A percentile compares a stretch with the other conserved stretches of the same genome.
Conservation (phyloP, 2,329 filamentous ascomycete genomes). For the Triangularia setosa region DNA sequence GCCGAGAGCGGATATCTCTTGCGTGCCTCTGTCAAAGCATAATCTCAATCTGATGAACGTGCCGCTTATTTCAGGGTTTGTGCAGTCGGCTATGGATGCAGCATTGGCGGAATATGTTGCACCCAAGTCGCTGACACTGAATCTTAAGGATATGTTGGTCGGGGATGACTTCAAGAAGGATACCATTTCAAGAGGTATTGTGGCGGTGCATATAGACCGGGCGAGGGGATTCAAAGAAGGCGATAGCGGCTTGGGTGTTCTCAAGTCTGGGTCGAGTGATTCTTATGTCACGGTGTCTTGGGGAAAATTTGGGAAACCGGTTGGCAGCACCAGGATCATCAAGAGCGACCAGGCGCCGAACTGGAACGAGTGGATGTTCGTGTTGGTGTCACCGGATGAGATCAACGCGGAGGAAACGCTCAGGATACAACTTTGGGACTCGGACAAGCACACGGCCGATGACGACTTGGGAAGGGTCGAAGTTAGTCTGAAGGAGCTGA, state of each 20-base stretch:
- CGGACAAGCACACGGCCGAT: conserved; percentile 67
- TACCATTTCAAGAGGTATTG: conserved; percentile 58
- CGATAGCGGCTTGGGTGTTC: conserved; percentile 58
- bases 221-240: conserved; percentile 70
- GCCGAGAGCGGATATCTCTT: conserved; percentile 67
- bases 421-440: conserved; percentile 71
- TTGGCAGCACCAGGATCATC: conserved; percentile 64
- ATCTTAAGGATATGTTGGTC: conserved; percentile 72
- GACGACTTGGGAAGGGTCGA: conserved; percentile 73
- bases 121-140: conserved; percentile 68
- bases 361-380: conserved; percentile 67
- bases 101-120: conserved; percentile 73
- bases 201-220: conserved; percentile 62
- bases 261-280: conserved; percentile 60
- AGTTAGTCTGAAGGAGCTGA: conserved; percentile 61
- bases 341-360: conserved; percentile 61
- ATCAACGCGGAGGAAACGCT: conserved; percentile 68
- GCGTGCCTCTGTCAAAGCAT: conserved; percentile 64
- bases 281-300: conserved; percentile 69
- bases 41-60: conserved; percentile 72
- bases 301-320: conserved; percentile 71
- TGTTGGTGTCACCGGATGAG: conserved; percentile 68
- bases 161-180: conserved; percentile 79
- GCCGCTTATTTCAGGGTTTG: conserved; percentile 69
- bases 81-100: conserved; percentile 69